Base-by-base conservation (phyloP, 1,139 yeast species). In the Debaryomyces fabryi region DNA sequence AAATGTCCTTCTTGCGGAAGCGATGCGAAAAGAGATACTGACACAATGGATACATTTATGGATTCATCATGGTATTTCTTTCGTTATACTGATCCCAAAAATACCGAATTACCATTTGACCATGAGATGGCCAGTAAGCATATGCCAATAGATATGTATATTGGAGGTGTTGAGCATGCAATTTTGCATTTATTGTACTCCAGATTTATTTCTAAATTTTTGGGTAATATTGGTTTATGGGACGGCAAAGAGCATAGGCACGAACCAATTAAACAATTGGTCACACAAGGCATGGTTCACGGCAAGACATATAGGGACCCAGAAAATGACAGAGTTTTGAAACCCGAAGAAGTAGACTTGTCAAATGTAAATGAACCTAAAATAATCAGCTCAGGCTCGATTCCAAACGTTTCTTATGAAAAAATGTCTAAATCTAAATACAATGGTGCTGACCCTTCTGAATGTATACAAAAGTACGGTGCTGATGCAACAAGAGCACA, bases 231-330 rank as follows among this genome's bases (percentile, higher is more conserved):
- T 45, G 85, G 85, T 0, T 65, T 81, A 38, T 77, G 84, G 75
- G 72, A 79, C 3, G 76, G 78, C 1, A 45, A 57, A 4, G 49
- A 57, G 2, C 59, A 71, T 44, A 69, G 71, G 10, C 89, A 88
- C 32, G 99, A 93, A 61, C 98, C 99, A 0, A 83, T 93, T 58
- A 79, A 72, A 47, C 81, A 80, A 51, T 72, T 93, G 38, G 85
- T 93, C 1, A 92, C 98, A 1, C 99, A 92, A 63, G 99, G 99
- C 13, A 93, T 93, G 99, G 99, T 93, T 3, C 97, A 92, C 56
- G 98, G 98, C 1, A 83, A 82, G 60, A 93, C 99, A 0, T 88
- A 66, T 57, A 73, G 77, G 10, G 86, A 91, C 56, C 95, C 97
- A 1, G 68, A 66, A 0, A 85, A 79, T 38, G 96, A 93, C 0